Evolutionary conservation across 1,284 basidiomycete genomes (phyloP).

Genomic region (Trichosporon coremiiforme): DNA sequence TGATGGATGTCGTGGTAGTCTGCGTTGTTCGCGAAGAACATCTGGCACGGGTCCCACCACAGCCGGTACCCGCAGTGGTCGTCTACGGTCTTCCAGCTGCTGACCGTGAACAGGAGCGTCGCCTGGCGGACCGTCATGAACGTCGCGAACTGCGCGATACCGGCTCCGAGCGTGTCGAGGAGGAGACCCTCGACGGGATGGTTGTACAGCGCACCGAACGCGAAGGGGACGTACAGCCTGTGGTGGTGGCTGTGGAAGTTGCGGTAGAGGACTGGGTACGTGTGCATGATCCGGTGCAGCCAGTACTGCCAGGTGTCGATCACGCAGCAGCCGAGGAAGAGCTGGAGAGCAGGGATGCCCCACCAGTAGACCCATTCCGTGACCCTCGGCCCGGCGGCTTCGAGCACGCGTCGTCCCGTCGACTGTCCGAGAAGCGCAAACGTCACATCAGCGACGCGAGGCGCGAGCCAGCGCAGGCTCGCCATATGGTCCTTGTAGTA

Average conservation of each 20-base stretch:
- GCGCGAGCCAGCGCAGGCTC: slow-evolving; percentile 58
- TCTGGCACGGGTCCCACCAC: slow-evolving; percentile 85
- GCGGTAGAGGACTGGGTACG: slow-evolving; percentile 87
- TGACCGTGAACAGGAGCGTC: slow-evolving; percentile 79
- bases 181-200: slow-evolving; percentile 93
- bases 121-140: slow-evolving; percentile 80
- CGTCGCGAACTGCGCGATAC: slow-evolving; percentile 70
- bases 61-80: slow-evolving; percentile 94
- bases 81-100: slow-evolving; percentile 92
- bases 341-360: slow-evolving; percentile 76
- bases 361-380: slow-evolving; percentile 90
- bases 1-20: slow-evolving; percentile 99
- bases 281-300: slow-evolving; percentile 88
- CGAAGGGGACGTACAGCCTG: slow-evolving; percentile 93
- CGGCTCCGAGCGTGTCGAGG: slow-evolving; percentile 82
- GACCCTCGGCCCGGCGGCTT: slow-evolving; percentile 61
- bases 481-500: slow-evolving; percentile 62
- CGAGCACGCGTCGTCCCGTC: slow-evolving; percentile 54
- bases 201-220: slow-evolving; percentile 96
- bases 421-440: slow-evolving; percentile 58
- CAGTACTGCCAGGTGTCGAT: slow-evolving; percentile 99
- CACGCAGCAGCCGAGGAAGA: slow-evolving; percentile 80
- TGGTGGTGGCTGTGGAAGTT: slow-evolving; percentile 94
- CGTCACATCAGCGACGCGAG: slow-evolving; percentile 57
- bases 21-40: slow-evolving; percentile 87